These are phyloP conservation scores for Plasmodium fragile DNA, from an alignment of 169 alveolate species.

Conservation along the genomic window DNA sequence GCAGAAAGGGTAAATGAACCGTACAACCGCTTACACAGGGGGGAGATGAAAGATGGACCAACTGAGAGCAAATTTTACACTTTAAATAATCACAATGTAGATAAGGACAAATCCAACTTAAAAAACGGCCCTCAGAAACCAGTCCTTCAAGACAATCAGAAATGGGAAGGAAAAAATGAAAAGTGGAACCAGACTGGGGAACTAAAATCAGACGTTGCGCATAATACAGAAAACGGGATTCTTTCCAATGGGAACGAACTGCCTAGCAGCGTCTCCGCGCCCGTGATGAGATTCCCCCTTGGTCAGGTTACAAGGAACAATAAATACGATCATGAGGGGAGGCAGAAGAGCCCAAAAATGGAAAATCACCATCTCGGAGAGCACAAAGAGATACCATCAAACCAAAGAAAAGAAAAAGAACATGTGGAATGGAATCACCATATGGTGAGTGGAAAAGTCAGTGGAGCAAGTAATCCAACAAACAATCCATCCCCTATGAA, in stretches of 20 bases:
- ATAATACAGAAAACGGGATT: background rate
- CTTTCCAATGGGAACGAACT: background rate
- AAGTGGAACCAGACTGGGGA: conserved; percentile 16
- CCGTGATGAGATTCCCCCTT: background rate
- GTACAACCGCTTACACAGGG: background rate
- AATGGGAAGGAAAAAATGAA: conserved; percentile 4
- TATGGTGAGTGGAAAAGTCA: background rate
- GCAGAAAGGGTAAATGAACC: background rate
- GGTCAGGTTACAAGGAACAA: background rate
- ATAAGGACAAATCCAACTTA: background rate
- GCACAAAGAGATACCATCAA: background rate
- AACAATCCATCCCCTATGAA: background rate
- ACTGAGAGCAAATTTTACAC: background rate
- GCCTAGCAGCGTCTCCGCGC: background rate
- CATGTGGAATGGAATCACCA: background rate
- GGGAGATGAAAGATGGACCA: background rate
- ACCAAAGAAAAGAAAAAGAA: background rate
- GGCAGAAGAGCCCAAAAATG: background rate
- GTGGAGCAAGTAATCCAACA: background rate
- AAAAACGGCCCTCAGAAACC: background rate
- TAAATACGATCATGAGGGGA: background rate
- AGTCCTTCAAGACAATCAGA: background rate
- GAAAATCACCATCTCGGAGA: background rate
- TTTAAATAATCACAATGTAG: background rate
- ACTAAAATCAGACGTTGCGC: background rate